Base-by-base conservation (phyloP, 169 alveolate genomes). In the Eimeria acervulina region DNA sequence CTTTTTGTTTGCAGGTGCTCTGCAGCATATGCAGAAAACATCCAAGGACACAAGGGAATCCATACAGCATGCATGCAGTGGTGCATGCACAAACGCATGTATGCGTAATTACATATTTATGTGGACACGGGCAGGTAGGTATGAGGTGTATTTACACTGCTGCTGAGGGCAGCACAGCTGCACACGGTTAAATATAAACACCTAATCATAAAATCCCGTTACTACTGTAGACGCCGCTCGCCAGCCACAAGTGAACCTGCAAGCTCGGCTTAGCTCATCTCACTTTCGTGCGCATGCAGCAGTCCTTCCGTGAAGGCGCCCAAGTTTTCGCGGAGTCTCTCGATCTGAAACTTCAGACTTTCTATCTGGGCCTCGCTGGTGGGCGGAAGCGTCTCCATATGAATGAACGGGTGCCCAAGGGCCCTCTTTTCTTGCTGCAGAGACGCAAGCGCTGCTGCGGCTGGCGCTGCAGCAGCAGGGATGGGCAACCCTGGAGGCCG, bases 281-380 rank as follows among this genome's bases (percentile, higher is more conserved):
- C 63, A 83, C 91, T 83, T 52, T 52, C 74, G 51, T 83, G 91
- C n/a, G 91, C 91, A 51, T 83, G 44, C 51, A 83, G 91, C 91
- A 83, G 33, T n/a, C 91, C 91, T 51, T 83, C 91, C 21, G 91
- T 83, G 51, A 83, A 83, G 44, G 91, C 72, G 2, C 91, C 91
- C 44, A 83, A 33, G 15, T 83, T 83, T 28, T 83, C 91, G 44
- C 91, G 68, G 12, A 83, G 91, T 33, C 74, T n/a, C 21, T 83
- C 91, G 15, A 83, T 83, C 52, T 83, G 91, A 7, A 17, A 52
- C 74, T 83, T 83, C 0, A 83, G 91, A 47, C 72, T 83, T 55
- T 83, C 91, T 10, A 83, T n/a, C 91, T 83, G 91, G 13, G 74
- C 72, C 52, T 83, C 72, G 51, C 91, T 83, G 91, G 76, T 83